phyloP scores from a whole-genome alignment of 495 filamentous ascomycete species.

The Bryoglossum gracile region DNA sequence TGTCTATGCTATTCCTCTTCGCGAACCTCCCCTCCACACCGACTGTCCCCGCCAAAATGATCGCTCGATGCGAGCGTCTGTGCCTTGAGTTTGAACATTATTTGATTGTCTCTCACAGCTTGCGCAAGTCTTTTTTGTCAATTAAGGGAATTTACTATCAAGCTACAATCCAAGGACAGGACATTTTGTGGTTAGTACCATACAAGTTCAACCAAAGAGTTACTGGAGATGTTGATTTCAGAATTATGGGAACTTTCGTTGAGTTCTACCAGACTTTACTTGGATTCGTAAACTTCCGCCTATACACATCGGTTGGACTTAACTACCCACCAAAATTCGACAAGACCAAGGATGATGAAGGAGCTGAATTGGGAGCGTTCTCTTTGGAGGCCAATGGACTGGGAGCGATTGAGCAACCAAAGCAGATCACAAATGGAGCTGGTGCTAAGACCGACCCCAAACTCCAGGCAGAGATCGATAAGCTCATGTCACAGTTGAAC shows the following conservation, averaged over 20 bases:
- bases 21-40: constrained; percentile 87
- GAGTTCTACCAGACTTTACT: constrained; percentile 97
- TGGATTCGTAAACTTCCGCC: constrained; percentile 88
- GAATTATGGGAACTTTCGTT: constrained; percentile 98
- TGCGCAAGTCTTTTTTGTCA: constrained; percentile 92
- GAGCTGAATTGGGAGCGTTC: constrained; percentile 88
- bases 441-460: constrained; percentile 31
- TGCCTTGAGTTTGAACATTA: constrained; percentile 96
- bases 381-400: constrained; percentile 68
- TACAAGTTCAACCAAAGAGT: constrained; percentile 94
- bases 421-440: constrained; percentile 20
- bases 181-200: constrained; percentile 93
- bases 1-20: constrained; percentile 95
- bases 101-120: constrained; percentile 78
- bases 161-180: constrained; percentile 95
- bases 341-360: constrained; percentile 73
- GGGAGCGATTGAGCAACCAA: constrained; percentile 41
- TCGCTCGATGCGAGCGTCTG: constrained; percentile 83
- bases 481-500: constrained; percentile 45
- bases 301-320: constrained; percentile 84
- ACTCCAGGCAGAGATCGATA: constrained; percentile 49
- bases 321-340: constrained; percentile 96
- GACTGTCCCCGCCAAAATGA: constrained; percentile 84
- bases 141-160: constrained; percentile 99
- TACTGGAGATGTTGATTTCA: constrained; percentile 89